Percentiles rank a stretch among this genome's conserved stretches.
These are phyloP conservation scores for Aureobasidium sp. DNA, from an alignment of 2,329 filamentous ascomycete species.

Conservation along the genomic window DNA sequence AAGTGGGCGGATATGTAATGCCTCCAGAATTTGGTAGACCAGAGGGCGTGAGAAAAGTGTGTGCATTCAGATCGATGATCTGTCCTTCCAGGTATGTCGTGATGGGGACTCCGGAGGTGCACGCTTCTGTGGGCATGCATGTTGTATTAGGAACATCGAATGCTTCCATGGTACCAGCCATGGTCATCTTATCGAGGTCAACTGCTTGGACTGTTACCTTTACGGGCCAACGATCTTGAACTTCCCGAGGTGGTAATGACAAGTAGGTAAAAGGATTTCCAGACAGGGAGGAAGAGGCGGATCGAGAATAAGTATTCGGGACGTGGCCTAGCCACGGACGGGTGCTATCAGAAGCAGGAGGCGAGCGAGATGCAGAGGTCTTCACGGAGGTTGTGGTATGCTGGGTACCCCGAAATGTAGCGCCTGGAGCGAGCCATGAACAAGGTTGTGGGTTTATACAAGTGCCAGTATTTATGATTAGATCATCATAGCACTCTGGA, in stretches of 20 bases:
- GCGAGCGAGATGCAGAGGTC: constrained; percentile 18
- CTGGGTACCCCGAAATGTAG: constrained; percentile 55
- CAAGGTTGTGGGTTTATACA: constrained; percentile 47
- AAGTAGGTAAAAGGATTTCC: neutral
- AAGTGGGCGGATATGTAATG: constrained; percentile 21
- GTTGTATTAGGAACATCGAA: constrained; percentile 55
- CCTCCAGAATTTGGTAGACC: constrained; percentile 15
- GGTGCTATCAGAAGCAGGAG: constrained; percentile 26
- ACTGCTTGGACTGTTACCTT: constrained; percentile 59
- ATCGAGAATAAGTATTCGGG: constrained; percentile 15
- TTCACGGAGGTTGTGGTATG: constrained; percentile 41
- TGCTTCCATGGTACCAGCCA: constrained; percentile 63
- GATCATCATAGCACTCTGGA: constrained; percentile 48
- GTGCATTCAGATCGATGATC: constrained; percentile 53
- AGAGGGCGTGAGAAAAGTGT: constrained; percentile 44
- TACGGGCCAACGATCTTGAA: constrained; percentile 58
- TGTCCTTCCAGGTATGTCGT: constrained; percentile 63
- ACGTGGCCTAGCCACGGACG: constrained; percentile 35
- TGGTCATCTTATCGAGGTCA: constrained; percentile 53
- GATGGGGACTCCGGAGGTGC: constrained; percentile 43
- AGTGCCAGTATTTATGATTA: constrained; percentile 48
- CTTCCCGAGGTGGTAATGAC: neutral
- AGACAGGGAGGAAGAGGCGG: constrained; percentile 22
- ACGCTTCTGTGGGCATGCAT: constrained; percentile 18
- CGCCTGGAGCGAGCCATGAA: constrained; percentile 57